phyloP scores from a whole-genome alignment of 1,139 yeast species.

The Blastobotrys ciferrii region DNA sequence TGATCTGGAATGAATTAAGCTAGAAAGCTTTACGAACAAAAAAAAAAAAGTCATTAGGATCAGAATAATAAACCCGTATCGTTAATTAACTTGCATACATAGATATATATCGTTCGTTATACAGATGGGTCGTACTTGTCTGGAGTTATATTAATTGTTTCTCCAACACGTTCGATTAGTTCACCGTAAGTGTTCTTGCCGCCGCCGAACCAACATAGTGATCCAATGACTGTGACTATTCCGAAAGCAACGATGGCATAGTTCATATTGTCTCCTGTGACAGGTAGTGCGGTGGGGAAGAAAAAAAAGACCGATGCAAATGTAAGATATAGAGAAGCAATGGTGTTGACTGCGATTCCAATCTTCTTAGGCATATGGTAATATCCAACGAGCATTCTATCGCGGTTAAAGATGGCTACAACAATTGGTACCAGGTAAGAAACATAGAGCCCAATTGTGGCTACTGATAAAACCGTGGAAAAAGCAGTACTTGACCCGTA shows the following conservation, averaged over 20 bases:
- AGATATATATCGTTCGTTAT: neutral
- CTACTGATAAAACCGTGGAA: constrained; percentile 81
- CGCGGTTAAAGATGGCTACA: constrained; percentile 45
- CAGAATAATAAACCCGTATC: too few relatives aligned
- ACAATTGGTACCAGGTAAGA: constrained; percentile 78
- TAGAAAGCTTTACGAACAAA: too few relatives aligned
- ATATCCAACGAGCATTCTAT: constrained; percentile 48
- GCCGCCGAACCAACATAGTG: constrained; percentile 27
- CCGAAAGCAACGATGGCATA: constrained; percentile 58
- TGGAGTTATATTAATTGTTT: neutral
- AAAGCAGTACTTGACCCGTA: constrained; percentile 72
- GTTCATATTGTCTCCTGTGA: constrained; percentile 65
- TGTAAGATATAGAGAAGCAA: constrained; percentile 61
- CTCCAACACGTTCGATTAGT: neutral
- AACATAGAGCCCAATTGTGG: constrained; percentile 70
- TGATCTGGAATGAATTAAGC: too few relatives aligned
- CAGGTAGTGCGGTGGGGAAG: constrained; percentile 70
- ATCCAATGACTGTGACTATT: constrained; percentile 22
- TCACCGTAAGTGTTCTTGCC: constrained; percentile 18
- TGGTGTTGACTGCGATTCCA: constrained; percentile 60
- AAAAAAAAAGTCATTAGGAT: too few relatives aligned
- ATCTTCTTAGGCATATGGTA: constrained; percentile 60
- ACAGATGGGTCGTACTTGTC: neutral
- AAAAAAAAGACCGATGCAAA: constrained; percentile 60
- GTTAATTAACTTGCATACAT: neutral